Evolutionary conservation across 2,329 filamentous ascomycete genomes (phyloP).

Genomic region (Fusarium sp.): DNA sequence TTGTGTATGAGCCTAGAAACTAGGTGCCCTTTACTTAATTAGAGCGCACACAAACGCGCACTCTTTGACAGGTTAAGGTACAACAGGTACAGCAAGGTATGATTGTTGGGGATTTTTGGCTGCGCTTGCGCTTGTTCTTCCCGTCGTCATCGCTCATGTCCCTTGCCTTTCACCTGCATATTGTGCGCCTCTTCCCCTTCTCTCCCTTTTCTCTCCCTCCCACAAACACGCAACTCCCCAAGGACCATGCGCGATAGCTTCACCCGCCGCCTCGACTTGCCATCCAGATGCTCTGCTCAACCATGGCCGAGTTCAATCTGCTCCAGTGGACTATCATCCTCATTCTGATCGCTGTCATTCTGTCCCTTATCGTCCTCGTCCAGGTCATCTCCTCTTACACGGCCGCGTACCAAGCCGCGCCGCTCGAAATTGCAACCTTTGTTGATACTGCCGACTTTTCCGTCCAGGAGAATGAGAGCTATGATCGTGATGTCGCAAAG

Average conservation of each 20-base stretch:
- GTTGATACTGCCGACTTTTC: conserved; percentile 72
- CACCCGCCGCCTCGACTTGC: conserved; percentile 44
- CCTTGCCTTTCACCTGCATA: conserved; percentile 25
- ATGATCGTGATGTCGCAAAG: conserved; percentile 69
- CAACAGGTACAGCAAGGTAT: neutral
- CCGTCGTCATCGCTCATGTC: conserved; percentile 40
- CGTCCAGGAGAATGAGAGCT: conserved; percentile 72
- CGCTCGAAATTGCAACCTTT: conserved; percentile 68
- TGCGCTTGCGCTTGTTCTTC: conserved; percentile 38
- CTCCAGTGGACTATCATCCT: conserved; percentile 70
- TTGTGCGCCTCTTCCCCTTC: conserved; percentile 39
- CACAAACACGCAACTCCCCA: conserved; percentile 25
- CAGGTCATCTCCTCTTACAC: conserved; percentile 66
- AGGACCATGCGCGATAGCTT: conserved; percentile 48
- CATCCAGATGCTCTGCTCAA: conserved; percentile 49
- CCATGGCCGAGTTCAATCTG: conserved; percentile 64
- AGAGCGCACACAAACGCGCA: conserved; percentile 39
- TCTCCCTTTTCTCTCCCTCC: conserved; percentile 28
- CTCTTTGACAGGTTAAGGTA: conserved; percentile 3
- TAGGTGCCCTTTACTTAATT: conserved; percentile 16
- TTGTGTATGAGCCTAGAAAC: conserved; percentile 32
- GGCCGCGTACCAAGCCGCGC: conserved; percentile 68
- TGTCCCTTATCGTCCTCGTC: conserved; percentile 66
- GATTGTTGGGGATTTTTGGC: conserved; percentile 29
- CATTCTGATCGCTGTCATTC: conserved; percentile 67